phyloP scores from a whole-genome alignment of 331 rosid genomes.

The Malus hybrid region DNA sequence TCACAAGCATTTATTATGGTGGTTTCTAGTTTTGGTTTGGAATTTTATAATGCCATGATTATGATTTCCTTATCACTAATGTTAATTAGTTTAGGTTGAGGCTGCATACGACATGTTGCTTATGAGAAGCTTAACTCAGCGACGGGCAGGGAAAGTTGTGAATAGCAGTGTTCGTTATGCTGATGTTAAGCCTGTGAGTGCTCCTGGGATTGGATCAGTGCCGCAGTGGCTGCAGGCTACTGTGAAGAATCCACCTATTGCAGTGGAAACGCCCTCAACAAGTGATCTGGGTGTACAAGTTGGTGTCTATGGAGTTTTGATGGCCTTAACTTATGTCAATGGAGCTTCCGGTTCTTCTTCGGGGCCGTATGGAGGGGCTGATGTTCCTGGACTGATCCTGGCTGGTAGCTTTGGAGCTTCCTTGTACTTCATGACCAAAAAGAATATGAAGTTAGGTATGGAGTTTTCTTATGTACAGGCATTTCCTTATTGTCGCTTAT shows the following conservation, averaged over 20 bases:
- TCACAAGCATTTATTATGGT: background rate
- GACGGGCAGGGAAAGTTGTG: slow-evolving; percentile 85
- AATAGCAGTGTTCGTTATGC: slow-evolving; percentile 76
- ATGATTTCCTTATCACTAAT: slow-evolving; percentile 2
- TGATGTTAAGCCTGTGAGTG: slow-evolving; percentile 71
- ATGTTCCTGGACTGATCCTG: slow-evolving; percentile 86
- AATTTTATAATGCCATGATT: background rate
- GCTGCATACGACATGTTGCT: slow-evolving; percentile 97
- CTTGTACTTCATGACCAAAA: slow-evolving; percentile 82
- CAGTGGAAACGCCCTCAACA: slow-evolving; percentile 62
- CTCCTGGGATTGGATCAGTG: slow-evolving; percentile 46
- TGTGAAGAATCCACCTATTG: slow-evolving; percentile 52
- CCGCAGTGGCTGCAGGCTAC: slow-evolving; percentile 75
- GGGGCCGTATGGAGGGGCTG: slow-evolving; percentile 50
- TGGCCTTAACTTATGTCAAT: slow-evolving; percentile 68
- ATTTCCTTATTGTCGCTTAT: background rate
- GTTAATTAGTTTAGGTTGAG: slow-evolving; percentile 51
- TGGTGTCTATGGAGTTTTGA: slow-evolving; percentile 85
- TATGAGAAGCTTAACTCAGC: slow-evolving; percentile 85
- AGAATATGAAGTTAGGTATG: slow-evolving; percentile 79
- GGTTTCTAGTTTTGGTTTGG: background rate
- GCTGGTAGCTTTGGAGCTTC: slow-evolving; percentile 98
- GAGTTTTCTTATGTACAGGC: slow-evolving; percentile 14
- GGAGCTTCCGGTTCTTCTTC: slow-evolving; percentile 50
- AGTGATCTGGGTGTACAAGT: slow-evolving; percentile 73